These are phyloP conservation scores for Mucuna pruriens DNA, from an alignment of 306 rosid species.

Conservation along the genomic window DNA sequence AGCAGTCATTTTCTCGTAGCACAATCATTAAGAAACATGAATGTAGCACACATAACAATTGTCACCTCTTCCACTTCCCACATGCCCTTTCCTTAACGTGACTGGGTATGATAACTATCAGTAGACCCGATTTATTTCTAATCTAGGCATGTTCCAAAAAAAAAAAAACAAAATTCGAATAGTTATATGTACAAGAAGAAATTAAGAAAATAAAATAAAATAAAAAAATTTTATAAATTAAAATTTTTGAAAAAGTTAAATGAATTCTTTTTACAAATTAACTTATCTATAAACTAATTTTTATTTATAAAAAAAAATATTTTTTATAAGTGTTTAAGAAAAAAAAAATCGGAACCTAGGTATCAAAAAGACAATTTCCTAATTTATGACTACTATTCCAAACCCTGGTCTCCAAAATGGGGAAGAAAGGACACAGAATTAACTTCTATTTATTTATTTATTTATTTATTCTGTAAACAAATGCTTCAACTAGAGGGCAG, in stretches of 20 bases:
- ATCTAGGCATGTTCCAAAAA: too few species aligned
- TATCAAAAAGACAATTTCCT: not conserved
- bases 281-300: too few species aligned
- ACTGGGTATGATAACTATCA: not conserved
- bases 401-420: not conserved
- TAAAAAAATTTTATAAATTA: too few species aligned
- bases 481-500: not conserved
- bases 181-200: too few species aligned
- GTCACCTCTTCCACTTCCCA: constrained; percentile 16
- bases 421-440: not conserved
- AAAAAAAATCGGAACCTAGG: too few species aligned
- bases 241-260: too few species aligned
- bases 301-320: too few species aligned
- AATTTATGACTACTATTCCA: not conserved
- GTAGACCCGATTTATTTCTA: not conserved
- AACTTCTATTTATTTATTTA: not conserved
- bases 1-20: not conserved
- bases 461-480: not conserved
- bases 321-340: too few species aligned
- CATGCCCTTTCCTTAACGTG: not conserved
- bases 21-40: constrained; percentile 29
- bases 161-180: too few species aligned
- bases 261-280: too few species aligned
- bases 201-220: too few species aligned
- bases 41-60: not conserved